These are phyloP conservation scores for Cryptococcus sp. DNA, from an alignment of 1,284 basidiomycete species.

Conservation along the genomic window DNA sequence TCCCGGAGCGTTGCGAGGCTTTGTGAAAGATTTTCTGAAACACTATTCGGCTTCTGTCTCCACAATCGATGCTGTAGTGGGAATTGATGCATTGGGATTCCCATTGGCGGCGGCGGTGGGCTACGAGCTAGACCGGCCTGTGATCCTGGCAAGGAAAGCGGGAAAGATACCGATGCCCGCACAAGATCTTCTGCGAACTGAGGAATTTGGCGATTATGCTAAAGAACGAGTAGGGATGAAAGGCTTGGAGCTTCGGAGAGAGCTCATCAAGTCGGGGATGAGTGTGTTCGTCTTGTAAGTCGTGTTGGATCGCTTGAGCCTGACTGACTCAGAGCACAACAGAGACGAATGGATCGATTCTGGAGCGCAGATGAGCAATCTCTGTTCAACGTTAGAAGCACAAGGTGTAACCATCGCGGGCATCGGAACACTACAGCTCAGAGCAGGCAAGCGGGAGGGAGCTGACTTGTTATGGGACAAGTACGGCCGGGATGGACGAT, in stretches of 20 bases:
- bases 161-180: conserved; percentile 14
- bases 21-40: conserved; percentile 6
- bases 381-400: conserved; percentile 8
- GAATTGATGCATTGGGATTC: conserved; percentile 19
- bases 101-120: conserved; percentile 11
- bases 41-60: conserved; percentile 4
- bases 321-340: not conserved
- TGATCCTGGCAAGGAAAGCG: conserved; percentile 12
- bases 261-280: conserved; percentile 15
- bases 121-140: not conserved
- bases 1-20: conserved; percentile 8
- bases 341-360: conserved; percentile 25
- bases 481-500: conserved; percentile 3
- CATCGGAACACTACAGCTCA: conserved; percentile 16
- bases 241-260: conserved; percentile 14
- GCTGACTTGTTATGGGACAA: conserved; percentile 11
- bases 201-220: conserved; percentile 6
- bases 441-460: conserved; percentile 1
- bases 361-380: conserved; percentile 12
- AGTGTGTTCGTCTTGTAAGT: conserved; percentile 19
- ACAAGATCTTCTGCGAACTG: conserved; percentile 3
- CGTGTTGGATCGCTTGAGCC: not conserved
- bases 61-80: conserved; percentile 12
- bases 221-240: conserved; percentile 7
- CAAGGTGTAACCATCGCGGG: conserved; percentile 9